phyloP scores from a whole-genome alignment of 106 monocot genomes.

The Apostasia shenzhenica region DNA sequence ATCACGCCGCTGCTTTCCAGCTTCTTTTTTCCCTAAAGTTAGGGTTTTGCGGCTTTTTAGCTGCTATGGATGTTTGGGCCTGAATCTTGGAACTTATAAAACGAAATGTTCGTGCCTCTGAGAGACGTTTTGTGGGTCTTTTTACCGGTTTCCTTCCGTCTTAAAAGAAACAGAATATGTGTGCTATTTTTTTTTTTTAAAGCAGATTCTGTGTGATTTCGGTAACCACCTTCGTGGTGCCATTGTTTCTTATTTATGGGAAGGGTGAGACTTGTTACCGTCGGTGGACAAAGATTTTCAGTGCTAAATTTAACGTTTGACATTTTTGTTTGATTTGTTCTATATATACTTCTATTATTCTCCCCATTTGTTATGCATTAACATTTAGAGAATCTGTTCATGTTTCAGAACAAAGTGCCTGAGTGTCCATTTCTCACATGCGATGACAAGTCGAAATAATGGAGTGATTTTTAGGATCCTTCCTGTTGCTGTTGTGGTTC shows the following conservation, averaged over 20 bases:
- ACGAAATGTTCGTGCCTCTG: not conserved
- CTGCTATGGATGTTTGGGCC: not conserved
- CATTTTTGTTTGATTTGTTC: not conserved
- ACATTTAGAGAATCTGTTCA: not conserved
- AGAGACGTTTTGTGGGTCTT: not conserved
- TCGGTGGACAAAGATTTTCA: not conserved
- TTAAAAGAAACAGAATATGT: not conserved
- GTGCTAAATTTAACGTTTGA: not conserved
- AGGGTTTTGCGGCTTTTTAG: not conserved
- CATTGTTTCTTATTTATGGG: not conserved
- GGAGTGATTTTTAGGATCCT: not conserved
- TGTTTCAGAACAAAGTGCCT: constrained; percentile 5
- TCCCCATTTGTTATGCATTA: not conserved
- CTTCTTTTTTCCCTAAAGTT: not conserved
- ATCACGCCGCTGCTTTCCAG: not conserved
- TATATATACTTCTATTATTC: not conserved
- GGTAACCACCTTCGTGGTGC: not conserved
- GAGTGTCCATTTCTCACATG: not conserved
- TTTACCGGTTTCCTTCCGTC: not conserved
- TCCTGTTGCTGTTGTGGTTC: not conserved
- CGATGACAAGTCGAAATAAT: not conserved
- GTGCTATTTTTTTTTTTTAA: constrained; percentile 3
- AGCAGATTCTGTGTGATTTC: not conserved
- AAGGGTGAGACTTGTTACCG: not conserved
- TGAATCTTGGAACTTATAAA: not conserved